Evolutionary conservation across 1,139 yeast species (phyloP).

Genomic region (Debaryomyces sp.): DNA sequence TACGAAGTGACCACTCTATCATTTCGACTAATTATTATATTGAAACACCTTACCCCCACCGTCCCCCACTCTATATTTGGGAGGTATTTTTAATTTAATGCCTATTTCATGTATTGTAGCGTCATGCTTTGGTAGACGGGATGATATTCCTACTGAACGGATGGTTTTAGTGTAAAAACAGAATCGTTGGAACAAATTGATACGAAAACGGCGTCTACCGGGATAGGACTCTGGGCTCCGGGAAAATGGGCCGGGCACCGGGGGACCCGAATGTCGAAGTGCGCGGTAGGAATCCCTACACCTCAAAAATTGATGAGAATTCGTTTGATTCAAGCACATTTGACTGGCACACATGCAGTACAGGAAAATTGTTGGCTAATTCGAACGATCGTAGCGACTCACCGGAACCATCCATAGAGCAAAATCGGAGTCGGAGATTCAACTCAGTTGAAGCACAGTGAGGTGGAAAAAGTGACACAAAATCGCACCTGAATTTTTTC

Average conservation of each 20-base stretch:
- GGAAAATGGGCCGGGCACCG: background rate
- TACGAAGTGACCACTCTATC: background rate
- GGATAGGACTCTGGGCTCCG: background rate
- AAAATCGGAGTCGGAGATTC: constrained; percentile 10
- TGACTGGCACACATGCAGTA: constrained; percentile 2
- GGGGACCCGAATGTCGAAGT: background rate
- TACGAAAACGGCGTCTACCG: background rate
- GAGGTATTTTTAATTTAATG: background rate
- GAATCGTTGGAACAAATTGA: background rate
- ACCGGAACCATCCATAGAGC: background rate
- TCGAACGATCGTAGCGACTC: background rate
- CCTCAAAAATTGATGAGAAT: background rate
- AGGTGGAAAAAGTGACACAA: constrained; percentile 1
- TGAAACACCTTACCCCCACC: background rate
- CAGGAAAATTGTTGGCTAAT: constrained; percentile 5
- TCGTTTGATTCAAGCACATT: background rate
- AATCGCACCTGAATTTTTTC: constrained; percentile 4
- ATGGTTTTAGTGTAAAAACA: background rate
- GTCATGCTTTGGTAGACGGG: background rate
- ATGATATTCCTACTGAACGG: background rate
- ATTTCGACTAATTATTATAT: background rate
- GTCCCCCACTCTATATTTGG: background rate
- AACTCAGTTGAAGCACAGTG: background rate
- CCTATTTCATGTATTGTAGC: background rate
- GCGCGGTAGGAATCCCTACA: background rate